Evolutionary conservation across 2,329 filamentous ascomycete genomes (phyloP).

Genomic region (Arachnopeziza araneosa): DNA sequence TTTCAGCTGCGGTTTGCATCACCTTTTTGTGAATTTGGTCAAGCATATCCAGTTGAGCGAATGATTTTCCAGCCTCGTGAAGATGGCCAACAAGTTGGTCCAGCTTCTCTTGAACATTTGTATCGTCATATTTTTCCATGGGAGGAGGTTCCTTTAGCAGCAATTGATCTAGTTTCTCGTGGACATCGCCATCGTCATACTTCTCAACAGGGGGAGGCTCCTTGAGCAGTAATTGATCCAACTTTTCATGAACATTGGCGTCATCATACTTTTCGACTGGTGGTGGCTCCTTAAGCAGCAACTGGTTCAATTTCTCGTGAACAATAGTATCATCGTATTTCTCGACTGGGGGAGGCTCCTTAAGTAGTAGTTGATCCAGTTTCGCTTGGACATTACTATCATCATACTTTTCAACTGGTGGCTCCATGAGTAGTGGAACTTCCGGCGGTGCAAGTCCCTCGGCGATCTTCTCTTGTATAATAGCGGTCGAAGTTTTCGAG

Average conservation of each 20-base stretch:
- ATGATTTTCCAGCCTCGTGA: constrained; percentile 60
- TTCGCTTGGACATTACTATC: constrained; percentile 55
- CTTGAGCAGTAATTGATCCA: constrained; percentile 44
- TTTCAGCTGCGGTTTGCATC: constrained; percentile 73
- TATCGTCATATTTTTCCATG: constrained; percentile 57
- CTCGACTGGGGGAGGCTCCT: background rate
- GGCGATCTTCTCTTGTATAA: constrained; percentile 52
- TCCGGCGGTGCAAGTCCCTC: constrained; percentile 42
- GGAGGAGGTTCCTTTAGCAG: constrained; percentile 43
- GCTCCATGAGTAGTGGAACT: background rate
- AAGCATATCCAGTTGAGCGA: constrained; percentile 72
- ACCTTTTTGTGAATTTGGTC: constrained; percentile 89
- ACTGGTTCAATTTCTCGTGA: constrained; percentile 50
- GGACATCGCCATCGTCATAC: constrained; percentile 58
- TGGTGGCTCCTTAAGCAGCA: constrained; percentile 42
- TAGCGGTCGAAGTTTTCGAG: constrained; percentile 59
- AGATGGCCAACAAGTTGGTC: constrained; percentile 57
- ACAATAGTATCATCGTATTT: constrained; percentile 61
- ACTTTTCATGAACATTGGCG: constrained; percentile 51
- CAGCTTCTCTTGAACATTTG: constrained; percentile 51
- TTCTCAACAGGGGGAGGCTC: constrained; percentile 39
- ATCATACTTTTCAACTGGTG: constrained; percentile 49
- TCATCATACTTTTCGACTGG: constrained; percentile 54
- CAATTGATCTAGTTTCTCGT: constrained; percentile 53
- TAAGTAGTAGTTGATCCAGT: constrained; percentile 39